Base-by-base conservation (phyloP, 2,329 filamentous ascomycete genomes). In the Akanthomyces dipterigenus region DNA sequence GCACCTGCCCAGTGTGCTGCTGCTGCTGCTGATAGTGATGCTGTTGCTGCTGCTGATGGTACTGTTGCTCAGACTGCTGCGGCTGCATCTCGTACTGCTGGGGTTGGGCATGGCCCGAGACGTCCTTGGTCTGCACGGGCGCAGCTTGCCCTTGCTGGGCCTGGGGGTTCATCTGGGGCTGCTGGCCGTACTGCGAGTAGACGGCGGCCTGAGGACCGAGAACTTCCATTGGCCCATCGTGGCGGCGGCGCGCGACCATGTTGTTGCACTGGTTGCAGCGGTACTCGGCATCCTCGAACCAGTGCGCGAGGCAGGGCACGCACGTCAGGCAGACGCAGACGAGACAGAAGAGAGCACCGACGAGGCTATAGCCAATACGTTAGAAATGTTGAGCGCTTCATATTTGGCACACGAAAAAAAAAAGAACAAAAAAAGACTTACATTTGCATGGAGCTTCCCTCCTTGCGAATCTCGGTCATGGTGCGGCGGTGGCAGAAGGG, bases 241-340 rank as follows among this genome's bases (percentile, higher is more conserved):
- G 62, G 2, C 59, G 55, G 28, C 66, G 61, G 28, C 59, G 45
- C 24, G 72, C 72, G 4, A 74, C 67, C 62, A 67, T 65, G 54
- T 69, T 69, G 45, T 67, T 64, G 67, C 72, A 74, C 24, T 60
- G 40, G 9, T 65, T 64, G 67, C 72, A 74, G 49, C 60, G 67
- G 64, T 68, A 71, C 61, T 70, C 57, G 7, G 63, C 67, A 34
- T 71, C 65, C 63, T 73, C 71, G 57, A 70, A 73, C 72, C 71
- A 73, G 38, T 66, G 64, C 3, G 69, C 69, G 16, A 70, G 56
- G 61, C 71, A 73, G 7, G 71, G 71, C 16, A 74, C 57, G 58
- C 70, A 72, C 11, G 71, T 63, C 6, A 72, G 65, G 55, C 68
- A 73, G 61, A 72, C 62, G 64, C 71, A 73, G 54, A 73, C 43